Base-by-base conservation (phyloP, 2,329 filamentous ascomycete species). In the Fusarium sp. region DNA sequence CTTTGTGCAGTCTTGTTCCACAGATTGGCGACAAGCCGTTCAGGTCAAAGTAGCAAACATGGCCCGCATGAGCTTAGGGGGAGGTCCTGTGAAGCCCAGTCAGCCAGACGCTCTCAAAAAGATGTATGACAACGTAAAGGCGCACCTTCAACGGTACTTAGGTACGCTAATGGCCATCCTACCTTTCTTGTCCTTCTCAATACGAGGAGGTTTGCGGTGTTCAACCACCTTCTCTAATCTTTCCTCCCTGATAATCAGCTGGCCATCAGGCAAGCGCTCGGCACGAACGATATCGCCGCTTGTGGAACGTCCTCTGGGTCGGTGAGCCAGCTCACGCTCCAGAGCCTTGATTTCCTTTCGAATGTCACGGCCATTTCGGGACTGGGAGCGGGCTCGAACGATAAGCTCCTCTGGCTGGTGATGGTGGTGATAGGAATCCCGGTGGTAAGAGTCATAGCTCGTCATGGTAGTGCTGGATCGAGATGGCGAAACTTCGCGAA, bases 151-250 rank as follows among this genome's bases (percentile, higher is more conserved):
- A 80, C 83, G 87, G 80, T 88, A 86, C 82, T 89, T 88, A 76
- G 91, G 92, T 80, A 92, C 87, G 83, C 91, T 92, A 82, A 94
- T 89, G 84, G 90, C 88, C 88, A 96, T 90, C 92, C 90, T 96
- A 96, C 94, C 94, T 94, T 92, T 96, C 85, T 91, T 91, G 82
- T 97, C 93, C 84, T 92, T 93, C 82, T 93, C 92, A 74, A 97
- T 88, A 72, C 91, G 85, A 67, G 92, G 83, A 54, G 87, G 87
- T 76, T 82, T 85, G 75, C 81, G 81, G 48, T 82, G 81, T 73
- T 85, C 84, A 68, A 85, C 82, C 51, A 87, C 77, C 73, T 80
- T 82, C 78, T 89, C 86, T 68, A 89, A 78, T 72, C 83, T 77
- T 70, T 89, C 85, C 79, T 88, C 84, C 66, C 89, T 90, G 43